Evolutionary conservation across 768 basidiomycete genomes (phyloP), one percentile per base, ranked within the genome.

Genomic region (Xanthoconium stramineum): DNA sequence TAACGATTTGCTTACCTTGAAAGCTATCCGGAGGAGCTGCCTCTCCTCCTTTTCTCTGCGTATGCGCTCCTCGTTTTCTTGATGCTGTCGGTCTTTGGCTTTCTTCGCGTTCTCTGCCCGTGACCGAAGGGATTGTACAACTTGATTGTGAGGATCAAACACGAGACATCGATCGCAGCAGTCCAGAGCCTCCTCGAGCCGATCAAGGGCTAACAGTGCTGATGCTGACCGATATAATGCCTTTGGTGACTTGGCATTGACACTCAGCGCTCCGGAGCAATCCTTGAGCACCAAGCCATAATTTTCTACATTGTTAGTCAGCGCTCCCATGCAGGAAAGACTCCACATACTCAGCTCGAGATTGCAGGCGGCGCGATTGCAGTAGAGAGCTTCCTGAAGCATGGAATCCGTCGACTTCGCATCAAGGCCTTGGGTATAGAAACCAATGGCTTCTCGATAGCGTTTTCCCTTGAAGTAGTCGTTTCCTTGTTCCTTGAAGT

Each of bases 401-500:
- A 62, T 58, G 9, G 60, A 53, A 60, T 91, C 84, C 29, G 83
- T 81, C 11, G 94, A 91, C 54, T 89, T 84, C 19, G 89, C 91
- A 53, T 94, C 91, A 28, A 98, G 64, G 2, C 89, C 96, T 69
- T 95, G 91, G 0, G 87, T 85, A 70, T 98, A 99, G 70, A 98
- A 97, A 1, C 85, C 83, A 9, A 87, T 57, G 1, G 97, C 97
- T 69, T 98, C 94, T 37, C 91, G 82, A 70, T 83, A 89, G 42
- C 91, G 83, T 66, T 91, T 92, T 30, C 87, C 88, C 61, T 85
- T 87, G 75, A 90, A 96, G 65, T 96, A 92, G 53, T 95, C 94
- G 68, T 98, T 98, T 6, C 94, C 97, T 68, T 96, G 92, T 51
- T 92, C 85, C 71, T 97, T 98, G 74, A 98, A 97, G 66, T 90